phyloP scores from a whole-genome alignment of 192 early-diverging fungal genomes.

The Oehlia diaphana region DNA sequence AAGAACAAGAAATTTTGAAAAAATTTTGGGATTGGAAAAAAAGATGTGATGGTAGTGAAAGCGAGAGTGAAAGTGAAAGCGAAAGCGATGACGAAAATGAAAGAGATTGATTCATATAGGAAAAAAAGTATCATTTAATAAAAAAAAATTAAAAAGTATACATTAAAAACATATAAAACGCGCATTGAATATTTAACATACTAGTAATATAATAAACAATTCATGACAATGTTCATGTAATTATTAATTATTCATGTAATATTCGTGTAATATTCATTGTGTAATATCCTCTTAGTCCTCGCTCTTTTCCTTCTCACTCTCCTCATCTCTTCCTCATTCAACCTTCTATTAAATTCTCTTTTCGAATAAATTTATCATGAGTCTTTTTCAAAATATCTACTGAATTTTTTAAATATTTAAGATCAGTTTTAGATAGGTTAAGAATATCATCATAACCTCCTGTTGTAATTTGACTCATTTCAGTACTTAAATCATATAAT shows the following conservation, averaged over 20 bases:
- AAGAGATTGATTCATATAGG: no score
- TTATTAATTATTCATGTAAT: no score
- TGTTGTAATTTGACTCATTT: background rate
- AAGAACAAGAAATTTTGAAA: constrained; percentile 23
- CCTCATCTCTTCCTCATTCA: no score
- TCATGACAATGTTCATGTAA: no score
- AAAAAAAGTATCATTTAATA: no score
- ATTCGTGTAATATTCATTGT: no score
- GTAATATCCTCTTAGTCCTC: no score
- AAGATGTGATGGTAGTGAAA: background rate
- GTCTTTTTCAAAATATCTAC: background rate
- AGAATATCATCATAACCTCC: background rate
- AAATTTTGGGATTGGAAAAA: constrained; percentile 19
- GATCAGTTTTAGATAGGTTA: constrained; percentile 3
- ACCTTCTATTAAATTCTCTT: background rate
- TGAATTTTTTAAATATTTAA: constrained; percentile 6
- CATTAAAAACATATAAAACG: no score
- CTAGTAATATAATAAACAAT: no score
- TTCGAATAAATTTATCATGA: constrained; percentile 11
- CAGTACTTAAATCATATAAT: background rate
- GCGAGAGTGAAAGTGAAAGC: background rate
- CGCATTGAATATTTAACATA: no score
- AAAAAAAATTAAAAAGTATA: no score
- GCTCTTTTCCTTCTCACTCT: no score
- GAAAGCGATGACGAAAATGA: background rate